Percentiles rank a stretch among this genome's conserved stretches.
phyloP scores from a whole-genome alignment of 1,139 yeast species.

The Kodamaea alishanica region DNA sequence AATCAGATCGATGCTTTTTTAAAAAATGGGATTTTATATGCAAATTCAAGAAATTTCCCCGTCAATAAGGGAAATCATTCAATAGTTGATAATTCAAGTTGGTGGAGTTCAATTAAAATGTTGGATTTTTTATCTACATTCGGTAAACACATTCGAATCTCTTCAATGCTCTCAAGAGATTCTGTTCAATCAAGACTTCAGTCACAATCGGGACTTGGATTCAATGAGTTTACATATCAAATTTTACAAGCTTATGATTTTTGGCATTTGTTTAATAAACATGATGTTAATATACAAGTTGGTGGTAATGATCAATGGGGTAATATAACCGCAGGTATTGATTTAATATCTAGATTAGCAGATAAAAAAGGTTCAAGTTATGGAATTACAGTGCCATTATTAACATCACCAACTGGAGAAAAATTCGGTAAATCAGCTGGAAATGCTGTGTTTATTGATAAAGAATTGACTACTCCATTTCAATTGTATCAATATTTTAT shows the following conservation, averaged over 20 bases:
- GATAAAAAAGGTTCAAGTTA: conserved; percentile 27
- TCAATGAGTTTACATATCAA: conserved; percentile 91
- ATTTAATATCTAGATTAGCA: conserved; percentile 65
- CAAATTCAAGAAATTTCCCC: conserved; percentile 52
- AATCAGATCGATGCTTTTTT: conserved; percentile 62
- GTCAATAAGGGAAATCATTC: conserved; percentile 36
- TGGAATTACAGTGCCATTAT: conserved; percentile 86
- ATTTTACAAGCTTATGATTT: conserved; percentile 91
- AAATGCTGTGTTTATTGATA: conserved; percentile 86
- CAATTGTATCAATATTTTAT: conserved; percentile 84
- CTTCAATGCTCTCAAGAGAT: conserved; percentile 87
- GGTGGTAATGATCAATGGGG: conserved; percentile 99
- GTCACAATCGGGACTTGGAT: conserved; percentile 77
- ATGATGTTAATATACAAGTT: conserved; percentile 68
- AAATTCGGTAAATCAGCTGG: conserved; percentile 98
- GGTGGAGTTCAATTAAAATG: conserved; percentile 84
- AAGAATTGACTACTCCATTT: conserved; percentile 68
- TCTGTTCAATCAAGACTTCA: conserved; percentile 73
- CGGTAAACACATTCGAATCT: conserved; percentile 78
- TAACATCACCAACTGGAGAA: conserved; percentile 86
- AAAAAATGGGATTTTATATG: conserved; percentile 57
- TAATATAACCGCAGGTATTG: conserved; percentile 93
- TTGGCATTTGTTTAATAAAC: conserved; percentile 66
- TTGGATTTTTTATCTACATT: conserved; percentile 71
- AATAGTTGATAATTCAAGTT: conserved; percentile 62